Base-by-base conservation (phyloP, 495 filamentous ascomycete genomes). In the Pyronema omphalodes region DNA sequence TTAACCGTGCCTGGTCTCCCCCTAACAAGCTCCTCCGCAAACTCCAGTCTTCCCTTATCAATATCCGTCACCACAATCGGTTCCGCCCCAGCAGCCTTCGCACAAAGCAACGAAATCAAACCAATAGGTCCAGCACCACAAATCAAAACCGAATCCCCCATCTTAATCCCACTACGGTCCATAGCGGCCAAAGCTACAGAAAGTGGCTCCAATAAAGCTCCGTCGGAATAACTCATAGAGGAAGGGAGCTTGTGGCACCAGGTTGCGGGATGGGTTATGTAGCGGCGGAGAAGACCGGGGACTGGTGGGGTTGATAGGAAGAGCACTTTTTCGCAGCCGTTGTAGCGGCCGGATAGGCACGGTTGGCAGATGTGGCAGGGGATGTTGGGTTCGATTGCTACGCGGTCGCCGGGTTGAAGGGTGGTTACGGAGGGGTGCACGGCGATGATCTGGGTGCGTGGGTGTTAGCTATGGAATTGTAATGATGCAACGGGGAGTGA, bases 61-160 rank as follows among this genome's bases (percentile, higher is more conserved):
- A 95, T 91, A 67, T 95, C 88, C 5, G 88, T 93, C 64, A 95
- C 86, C 57, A 91, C 82, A 54, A 94, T 74, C 17, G 88, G 87
- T 52, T 79, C 81, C 8, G 86, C 86, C 11, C 88, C 88, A 2
- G 87, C 86, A 17, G 88, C 88, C 60, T 75, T 76, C 56, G 76
- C 78, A 67, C 87, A 93, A 48, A 93, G 74, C 59, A 91, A 68
- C 4, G 83, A 84, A 56, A 93, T 84, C 44, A 95, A 71, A 48
- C 88, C 88, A 63, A 95, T 95, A 9, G 88, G 87, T 1, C 88
- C 88, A 43, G 88, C 88, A 43, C 88, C 88, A 63, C 88, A 93
- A 55, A 95, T 77, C 8, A 94, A 69, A 43, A 86, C 79, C 3
- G 86, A 76, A 66, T 94, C 88, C 54, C 87, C 88, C 15, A 93